Conservation (phyloP, 176 grass and related monocot species). For the Pontederia crassipes region DNA sequence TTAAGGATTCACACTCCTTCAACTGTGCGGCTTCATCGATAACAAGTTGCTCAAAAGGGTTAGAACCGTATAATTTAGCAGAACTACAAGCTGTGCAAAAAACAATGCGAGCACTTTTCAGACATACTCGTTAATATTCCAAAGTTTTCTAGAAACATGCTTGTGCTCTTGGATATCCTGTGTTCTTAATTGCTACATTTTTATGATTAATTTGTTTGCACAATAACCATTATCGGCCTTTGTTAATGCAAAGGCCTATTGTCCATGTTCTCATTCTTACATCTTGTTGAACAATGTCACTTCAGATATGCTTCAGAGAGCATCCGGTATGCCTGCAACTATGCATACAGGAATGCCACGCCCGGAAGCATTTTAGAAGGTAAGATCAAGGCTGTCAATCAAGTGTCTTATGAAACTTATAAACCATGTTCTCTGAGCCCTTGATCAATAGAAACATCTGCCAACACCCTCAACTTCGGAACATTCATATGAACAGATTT, state of each 20-base stretch:
- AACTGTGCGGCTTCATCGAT: conserved; percentile 76
- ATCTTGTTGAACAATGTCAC: not conserved
- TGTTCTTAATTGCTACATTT: no score
- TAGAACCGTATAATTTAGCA: conserved; percentile 28
- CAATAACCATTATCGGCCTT: not conserved
- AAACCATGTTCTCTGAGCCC: not conserved
- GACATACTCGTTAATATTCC: conserved; percentile 1
- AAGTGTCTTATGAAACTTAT: not conserved
- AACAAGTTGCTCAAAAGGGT: conserved; percentile 41
- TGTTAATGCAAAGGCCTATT: not conserved
- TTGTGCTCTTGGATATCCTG: no score
- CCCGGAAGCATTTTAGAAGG: conserved; percentile 16
- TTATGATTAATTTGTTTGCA: not conserved
- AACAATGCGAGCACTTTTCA: conserved; percentile 35
- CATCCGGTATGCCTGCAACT: conserved; percentile 7
- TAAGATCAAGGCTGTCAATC: not conserved
- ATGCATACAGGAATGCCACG: conserved; percentile 15
- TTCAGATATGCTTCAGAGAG: conserved; percentile 12
- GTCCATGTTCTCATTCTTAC: not conserved
- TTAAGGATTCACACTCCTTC: no score
- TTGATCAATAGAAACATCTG: not conserved
- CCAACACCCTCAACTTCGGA: no score
- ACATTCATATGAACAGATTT: no score
- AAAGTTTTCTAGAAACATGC: no score
- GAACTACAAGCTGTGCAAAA: conserved; percentile 63